Evolutionary conservation across 75 land plant genomes (phyloP), one percentile per base, ranked within the genome.

Genomic region (Cupressus sempervirens): DNA sequence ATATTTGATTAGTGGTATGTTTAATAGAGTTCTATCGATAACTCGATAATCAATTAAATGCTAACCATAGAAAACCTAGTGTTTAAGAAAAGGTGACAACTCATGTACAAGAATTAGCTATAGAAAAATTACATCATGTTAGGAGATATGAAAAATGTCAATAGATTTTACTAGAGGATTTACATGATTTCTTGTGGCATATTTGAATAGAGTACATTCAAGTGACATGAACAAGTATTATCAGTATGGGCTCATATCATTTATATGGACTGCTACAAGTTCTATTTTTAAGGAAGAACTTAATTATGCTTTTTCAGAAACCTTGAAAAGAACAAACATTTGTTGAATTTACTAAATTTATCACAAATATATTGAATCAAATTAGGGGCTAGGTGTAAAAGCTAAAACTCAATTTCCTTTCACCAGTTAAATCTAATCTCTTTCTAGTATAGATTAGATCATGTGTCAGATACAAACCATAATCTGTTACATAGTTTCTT

Each of bases 81-180:
- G 50, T 43, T 79, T 79, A 40, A 45, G 48, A 45, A 79, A 79
- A n/a, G 32, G 48, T 13, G 81, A n/a, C 81, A 43, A 36, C 45
- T 79, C 13, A 79, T 26, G 7, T 43, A 30, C 29, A 43, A 29
- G 43, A 1, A 43, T 36, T 77, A 40, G n/a, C 7, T 23, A 45
- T 77, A 20, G 13, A 77, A 45, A 45, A 43, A 45, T 79, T 79
- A 45, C 9, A n/a, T 79, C 50, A 23, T 43, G 30, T 43, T 29
- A 12, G 23, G 52, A 79, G 81, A 79, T 79, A 11, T 50, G 81
- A 79, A 79, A 50, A 79, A n/a, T 79, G 32, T 32, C 74, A 10
- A 45, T 45, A n/a, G 11, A 43, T 45, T 79, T 79, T 79, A 26
- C 48, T n/a, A 79, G 30, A 45, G 50, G 81, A 8, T 9, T 26